Evolutionary conservation across 2,329 filamentous ascomycete genomes (phyloP).

Genomic region (Beauveria brongniartii): DNA sequence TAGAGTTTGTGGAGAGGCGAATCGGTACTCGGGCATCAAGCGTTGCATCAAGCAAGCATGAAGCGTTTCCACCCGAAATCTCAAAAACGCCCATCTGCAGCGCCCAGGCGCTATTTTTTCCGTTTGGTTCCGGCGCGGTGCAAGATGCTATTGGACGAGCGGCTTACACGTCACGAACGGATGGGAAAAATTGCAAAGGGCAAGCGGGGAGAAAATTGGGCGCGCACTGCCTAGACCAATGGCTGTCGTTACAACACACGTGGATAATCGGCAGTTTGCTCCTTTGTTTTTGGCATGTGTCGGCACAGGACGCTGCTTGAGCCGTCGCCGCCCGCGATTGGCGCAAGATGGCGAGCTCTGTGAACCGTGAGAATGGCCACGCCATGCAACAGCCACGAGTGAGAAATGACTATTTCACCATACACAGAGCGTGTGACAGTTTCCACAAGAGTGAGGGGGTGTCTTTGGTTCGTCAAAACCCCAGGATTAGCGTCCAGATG

Average conservation of each 20-base stretch:
- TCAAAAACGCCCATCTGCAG: not conserved
- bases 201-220: not conserved
- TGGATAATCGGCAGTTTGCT: not conserved
- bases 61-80: slow-evolving; percentile 9
- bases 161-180: not conserved
- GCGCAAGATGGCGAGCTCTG: not conserved
- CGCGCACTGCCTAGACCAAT: not conserved
- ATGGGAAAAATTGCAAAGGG: not conserved
- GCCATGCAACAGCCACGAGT: not conserved
- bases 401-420: not conserved
- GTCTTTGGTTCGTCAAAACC: not conserved
- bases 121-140: slow-evolving; percentile 2
- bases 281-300: not conserved
- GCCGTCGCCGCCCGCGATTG: slow-evolving; percentile 7
- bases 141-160: not conserved
- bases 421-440: no score
- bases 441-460: not conserved
- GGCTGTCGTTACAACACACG: not conserved
- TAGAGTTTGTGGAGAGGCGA: not conserved
- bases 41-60: slow-evolving; percentile 3
- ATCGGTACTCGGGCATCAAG: slow-evolving; percentile 2
- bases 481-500: not conserved
- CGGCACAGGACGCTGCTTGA: not conserved
- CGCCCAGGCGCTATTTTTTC: not conserved
- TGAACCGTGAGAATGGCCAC: not conserved